phyloP scores from a whole-genome alignment of 192 early-diverging fungal genomes.

The Entomortierella parvispora region DNA sequence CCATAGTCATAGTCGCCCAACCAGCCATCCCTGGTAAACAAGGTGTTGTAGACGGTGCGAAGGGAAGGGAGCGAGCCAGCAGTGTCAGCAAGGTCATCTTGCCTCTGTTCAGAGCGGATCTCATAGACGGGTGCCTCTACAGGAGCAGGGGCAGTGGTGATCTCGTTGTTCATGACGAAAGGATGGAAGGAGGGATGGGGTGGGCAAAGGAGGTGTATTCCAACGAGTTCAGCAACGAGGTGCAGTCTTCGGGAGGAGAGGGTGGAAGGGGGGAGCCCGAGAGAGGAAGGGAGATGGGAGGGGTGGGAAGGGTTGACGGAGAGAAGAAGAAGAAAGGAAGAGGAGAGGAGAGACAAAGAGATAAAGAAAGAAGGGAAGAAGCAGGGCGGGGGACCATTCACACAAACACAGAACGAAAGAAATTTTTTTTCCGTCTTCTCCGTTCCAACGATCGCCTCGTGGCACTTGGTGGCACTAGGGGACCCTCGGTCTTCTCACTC shows the following conservation, averaged over 20 bases:
- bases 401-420: neutral
- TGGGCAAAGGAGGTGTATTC: no score
- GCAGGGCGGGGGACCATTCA: neutral
- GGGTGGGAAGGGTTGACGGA: neutral
- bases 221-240: neutral
- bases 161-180: slow-evolving; percentile 19
- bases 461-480: no score
- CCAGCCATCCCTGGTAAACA: slow-evolving; percentile 58
- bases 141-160: slow-evolving; percentile 22
- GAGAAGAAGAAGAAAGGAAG: neutral
- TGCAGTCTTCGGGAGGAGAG: neutral
- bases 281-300: neutral
- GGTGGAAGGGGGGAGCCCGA: neutral
- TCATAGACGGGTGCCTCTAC: slow-evolving; percentile 30
- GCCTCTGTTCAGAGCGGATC: slow-evolving; percentile 8
- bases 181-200: neutral
- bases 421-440: neutral
- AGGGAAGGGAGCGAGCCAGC: slow-evolving; percentile 26
- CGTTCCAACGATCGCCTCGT: no score
- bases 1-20: slow-evolving; percentile 55
- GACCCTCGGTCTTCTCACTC: no score
- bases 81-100: slow-evolving; percentile 36
- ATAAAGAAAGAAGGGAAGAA: neutral
- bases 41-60: slow-evolving; percentile 17
- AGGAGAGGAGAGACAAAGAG: neutral